phyloP scores from a whole-genome alignment of 768 basidiomycete genomes.

The Clitopilus passeckerianus region DNA sequence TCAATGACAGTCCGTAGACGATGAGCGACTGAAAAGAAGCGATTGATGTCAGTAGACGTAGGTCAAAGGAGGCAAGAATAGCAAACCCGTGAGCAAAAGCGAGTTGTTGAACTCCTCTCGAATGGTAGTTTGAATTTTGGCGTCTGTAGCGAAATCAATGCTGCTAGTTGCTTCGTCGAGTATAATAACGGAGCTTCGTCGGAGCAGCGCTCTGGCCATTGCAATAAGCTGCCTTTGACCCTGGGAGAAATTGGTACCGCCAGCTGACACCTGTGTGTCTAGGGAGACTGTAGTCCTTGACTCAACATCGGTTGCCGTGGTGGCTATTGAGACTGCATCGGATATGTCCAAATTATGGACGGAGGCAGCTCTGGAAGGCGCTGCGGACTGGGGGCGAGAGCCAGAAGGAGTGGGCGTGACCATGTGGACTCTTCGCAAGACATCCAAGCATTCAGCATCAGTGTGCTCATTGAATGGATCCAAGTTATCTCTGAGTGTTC shows the following conservation, averaged over 20 bases:
- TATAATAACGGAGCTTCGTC: constrained; percentile 69
- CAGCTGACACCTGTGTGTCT: constrained; percentile 77
- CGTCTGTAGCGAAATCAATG: constrained; percentile 84
- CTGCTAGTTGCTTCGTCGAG: constrained; percentile 84
- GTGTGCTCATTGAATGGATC: constrained; percentile 81
- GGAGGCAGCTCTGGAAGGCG: constrained; percentile 37
- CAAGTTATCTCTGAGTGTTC: constrained; percentile 69
- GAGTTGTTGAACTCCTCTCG: constrained; percentile 79
- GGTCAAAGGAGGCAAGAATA: background rate
- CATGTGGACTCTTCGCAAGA: constrained; percentile 78
- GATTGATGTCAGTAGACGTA: background rate
- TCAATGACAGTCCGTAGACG: constrained; percentile 76
- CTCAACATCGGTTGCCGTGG: constrained; percentile 51
- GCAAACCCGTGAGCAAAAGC: constrained; percentile 66
- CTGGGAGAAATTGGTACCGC: constrained; percentile 89
- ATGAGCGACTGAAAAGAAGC: constrained; percentile 51
- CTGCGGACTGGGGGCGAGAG: constrained; percentile 43
- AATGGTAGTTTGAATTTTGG: constrained; percentile 87
- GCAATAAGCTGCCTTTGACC: constrained; percentile 88
- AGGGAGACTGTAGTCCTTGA: constrained; percentile 54
- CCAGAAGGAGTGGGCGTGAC: constrained; percentile 43
- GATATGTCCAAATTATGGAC: constrained; percentile 32
- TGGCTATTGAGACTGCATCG: constrained; percentile 33
- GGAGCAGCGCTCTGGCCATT: constrained; percentile 76
- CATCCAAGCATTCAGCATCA: constrained; percentile 77